A percentile compares a stretch with the other conserved stretches of the same genome.
These are phyloP conservation scores for Mycosphaerella sp. DNA, from an alignment of 2,329 filamentous ascomycete genomes.

Conservation along the genomic window DNA sequence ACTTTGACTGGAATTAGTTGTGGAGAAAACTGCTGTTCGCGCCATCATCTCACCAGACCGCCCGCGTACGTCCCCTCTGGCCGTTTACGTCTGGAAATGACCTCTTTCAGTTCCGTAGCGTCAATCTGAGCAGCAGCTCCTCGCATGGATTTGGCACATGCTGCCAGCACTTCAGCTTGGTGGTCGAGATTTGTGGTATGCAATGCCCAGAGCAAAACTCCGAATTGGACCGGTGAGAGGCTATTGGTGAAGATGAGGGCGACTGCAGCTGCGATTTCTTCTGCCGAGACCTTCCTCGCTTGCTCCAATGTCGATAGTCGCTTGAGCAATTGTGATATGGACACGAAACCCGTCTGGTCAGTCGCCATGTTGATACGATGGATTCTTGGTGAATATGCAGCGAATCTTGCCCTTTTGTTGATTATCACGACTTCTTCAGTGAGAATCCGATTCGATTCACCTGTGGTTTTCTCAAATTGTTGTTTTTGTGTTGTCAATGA, in stretches of 20 bases:
- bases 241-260: slow-evolving; percentile 86
- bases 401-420: neutral
- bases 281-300: slow-evolving; percentile 52
- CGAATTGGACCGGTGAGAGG: slow-evolving; percentile 80
- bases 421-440: neutral
- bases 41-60: slow-evolving; percentile 60
- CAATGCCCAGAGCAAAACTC: slow-evolving; percentile 78
- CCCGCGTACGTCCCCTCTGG: slow-evolving; percentile 71
- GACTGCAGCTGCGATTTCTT: slow-evolving; percentile 84
- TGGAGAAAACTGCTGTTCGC: neutral
- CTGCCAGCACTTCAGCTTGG: slow-evolving; percentile 75
- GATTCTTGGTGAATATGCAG: neutral
- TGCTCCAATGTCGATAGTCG: slow-evolving; percentile 52
- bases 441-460: too few relatives aligned
- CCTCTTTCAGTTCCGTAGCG: slow-evolving; percentile 51
- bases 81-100: slow-evolving; percentile 55
- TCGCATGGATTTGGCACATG: slow-evolving; percentile 79
- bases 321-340: slow-evolving; percentile 65
- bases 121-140: slow-evolving; percentile 69
- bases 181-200: slow-evolving; percentile 87
- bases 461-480: too few relatives aligned
- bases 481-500: too few relatives aligned
- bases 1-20: slow-evolving; percentile 37
- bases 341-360: slow-evolving; percentile 29
- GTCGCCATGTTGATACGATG: slow-evolving; percentile 11